A percentile compares a stretch with the other conserved stretches of the same genome.
These are phyloP conservation scores for Patellifolia procumbens DNA, from an alignment of 179 eudicot species.

Conservation along the genomic window DNA sequence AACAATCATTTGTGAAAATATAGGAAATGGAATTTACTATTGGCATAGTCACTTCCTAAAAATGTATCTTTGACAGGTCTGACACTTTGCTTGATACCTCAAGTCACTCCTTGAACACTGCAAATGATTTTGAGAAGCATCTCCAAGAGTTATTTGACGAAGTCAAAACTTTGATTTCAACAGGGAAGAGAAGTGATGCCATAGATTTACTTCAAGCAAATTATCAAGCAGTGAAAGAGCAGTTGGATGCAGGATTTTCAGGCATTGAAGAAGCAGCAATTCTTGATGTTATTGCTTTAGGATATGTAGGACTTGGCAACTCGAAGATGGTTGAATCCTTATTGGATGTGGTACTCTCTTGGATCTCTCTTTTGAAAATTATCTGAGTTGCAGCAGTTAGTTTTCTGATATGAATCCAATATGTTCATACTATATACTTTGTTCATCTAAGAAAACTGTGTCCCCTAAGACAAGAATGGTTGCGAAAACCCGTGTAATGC, in stretches of 20 bases:
- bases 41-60: constrained; percentile 15
- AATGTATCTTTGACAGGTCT: constrained; percentile 41
- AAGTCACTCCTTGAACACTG: constrained; percentile 43
- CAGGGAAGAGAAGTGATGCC: constrained; percentile 65
- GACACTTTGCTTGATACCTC: constrained; percentile 43
- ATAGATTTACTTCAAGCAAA: constrained; percentile 73
- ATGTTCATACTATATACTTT: background rate
- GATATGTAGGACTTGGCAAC: constrained; percentile 71
- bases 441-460: background rate
- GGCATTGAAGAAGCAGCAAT: constrained; percentile 82
- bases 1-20: too few species aligned
- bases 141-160: constrained; percentile 78
- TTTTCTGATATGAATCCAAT: constrained; percentile 2
- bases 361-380: constrained; percentile 2
- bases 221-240: constrained; percentile 68
- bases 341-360: constrained; percentile 54
- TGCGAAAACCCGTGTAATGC: background rate
- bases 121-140: constrained; percentile 59
- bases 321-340: constrained; percentile 54
- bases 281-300: constrained; percentile 75
- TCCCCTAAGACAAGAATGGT: background rate
- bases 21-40: constrained; percentile 4
- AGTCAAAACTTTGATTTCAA: constrained; percentile 65
- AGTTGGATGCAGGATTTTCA: constrained; percentile 54
- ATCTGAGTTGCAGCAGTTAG: constrained; percentile 4